Conservation (phyloP, 495 filamentous ascomycete species). For the Aspergillus homomorphus region DNA sequence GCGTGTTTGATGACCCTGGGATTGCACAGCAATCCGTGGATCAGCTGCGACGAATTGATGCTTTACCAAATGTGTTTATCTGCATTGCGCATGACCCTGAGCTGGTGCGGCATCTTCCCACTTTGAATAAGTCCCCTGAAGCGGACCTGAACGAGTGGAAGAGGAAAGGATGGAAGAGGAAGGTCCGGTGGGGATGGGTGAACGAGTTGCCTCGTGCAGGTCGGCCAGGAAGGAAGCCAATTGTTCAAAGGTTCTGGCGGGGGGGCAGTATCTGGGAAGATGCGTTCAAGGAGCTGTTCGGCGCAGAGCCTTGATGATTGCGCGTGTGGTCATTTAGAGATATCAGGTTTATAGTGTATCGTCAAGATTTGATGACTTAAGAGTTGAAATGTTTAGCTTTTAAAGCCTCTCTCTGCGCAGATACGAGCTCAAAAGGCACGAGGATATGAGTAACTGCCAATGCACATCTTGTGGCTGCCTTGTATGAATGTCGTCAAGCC, state of each 20-base stretch:
- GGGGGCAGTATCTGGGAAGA: conserved; percentile 21
- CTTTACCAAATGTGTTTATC: conserved; percentile 46
- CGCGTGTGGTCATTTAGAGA: too few species aligned
- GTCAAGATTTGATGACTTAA: too few species aligned
- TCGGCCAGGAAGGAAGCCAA: conserved; percentile 17
- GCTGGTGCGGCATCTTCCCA: conserved; percentile 7
- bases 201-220: conserved; percentile 27
- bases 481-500: too few species aligned
- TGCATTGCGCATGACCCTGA: conserved; percentile 50
- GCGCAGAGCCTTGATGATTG: background rate
- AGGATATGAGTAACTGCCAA: too few species aligned
- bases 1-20: conserved; percentile 23
- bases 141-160: conserved; percentile 46
- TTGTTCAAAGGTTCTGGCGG: conserved; percentile 24
- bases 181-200: conserved; percentile 24
- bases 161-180: conserved; percentile 41
- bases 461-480: too few species aligned
- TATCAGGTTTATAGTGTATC: too few species aligned
- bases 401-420: too few species aligned
- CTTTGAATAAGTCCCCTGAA: conserved; percentile 41
- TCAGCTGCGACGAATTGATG: conserved; percentile 34
- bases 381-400: too few species aligned
- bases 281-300: background rate
- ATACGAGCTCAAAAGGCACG: too few species aligned
- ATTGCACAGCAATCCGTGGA: conserved; percentile 20